phyloP scores from a whole-genome alignment of 2,329 filamentous ascomycete genomes.

The Microcera coccophila region DNA sequence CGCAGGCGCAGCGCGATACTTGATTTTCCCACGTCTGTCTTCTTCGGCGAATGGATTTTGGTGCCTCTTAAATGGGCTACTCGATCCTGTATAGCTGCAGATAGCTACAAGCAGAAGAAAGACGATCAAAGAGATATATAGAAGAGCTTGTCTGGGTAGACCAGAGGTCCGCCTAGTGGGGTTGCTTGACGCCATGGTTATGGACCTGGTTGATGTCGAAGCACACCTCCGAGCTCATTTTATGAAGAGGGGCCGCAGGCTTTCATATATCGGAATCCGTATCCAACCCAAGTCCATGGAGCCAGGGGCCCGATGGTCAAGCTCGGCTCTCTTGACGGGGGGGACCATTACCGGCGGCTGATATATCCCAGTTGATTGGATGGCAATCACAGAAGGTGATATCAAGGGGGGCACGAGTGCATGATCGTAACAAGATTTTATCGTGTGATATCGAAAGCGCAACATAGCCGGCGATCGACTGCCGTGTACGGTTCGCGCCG shows the following conservation, averaged over 20 bases:
- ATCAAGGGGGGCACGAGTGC: background rate
- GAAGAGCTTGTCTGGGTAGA: background rate
- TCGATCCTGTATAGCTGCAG: background rate
- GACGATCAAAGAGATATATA: background rate
- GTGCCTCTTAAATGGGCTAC: background rate
- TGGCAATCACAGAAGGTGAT: background rate
- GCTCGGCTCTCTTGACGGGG: too few species aligned
- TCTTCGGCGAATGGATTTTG: background rate
- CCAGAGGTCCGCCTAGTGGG: background rate
- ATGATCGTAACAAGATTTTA: too few species aligned
- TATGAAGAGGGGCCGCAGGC: background rate
- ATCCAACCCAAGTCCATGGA: too few species aligned
- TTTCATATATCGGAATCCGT: background rate
- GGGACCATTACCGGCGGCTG: too few species aligned
- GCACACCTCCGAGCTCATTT: background rate
- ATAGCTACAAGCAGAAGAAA: background rate
- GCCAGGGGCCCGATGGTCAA: too few species aligned
- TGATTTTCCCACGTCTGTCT: background rate
- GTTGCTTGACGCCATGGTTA: background rate
- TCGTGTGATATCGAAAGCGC: background rate
- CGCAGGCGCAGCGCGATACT: background rate
- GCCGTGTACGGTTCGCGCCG: slow-evolving; percentile 1
- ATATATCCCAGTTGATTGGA: background rate
- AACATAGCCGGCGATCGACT: slow-evolving; percentile 3
- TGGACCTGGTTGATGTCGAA: background rate